These are phyloP conservation scores for Aspergillus affinis DNA, from an alignment of 495 filamentous ascomycete genomes.

Conservation along the genomic window DNA sequence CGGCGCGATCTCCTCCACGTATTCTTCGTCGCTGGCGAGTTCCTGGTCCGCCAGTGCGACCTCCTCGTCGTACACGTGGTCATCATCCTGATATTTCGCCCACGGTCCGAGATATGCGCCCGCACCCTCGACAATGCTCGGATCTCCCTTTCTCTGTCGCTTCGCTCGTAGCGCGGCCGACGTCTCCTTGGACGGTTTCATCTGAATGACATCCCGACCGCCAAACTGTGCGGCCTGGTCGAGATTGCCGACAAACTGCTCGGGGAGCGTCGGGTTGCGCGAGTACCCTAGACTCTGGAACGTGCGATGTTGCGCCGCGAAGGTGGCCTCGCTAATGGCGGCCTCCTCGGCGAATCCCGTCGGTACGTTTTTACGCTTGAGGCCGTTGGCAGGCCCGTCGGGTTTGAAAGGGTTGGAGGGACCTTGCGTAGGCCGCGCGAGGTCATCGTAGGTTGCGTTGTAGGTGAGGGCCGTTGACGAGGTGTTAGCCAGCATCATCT, in stretches of 20 bases:
- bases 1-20: conserved; percentile 53
- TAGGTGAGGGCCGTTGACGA: conserved; percentile 53
- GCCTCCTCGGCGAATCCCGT: conserved; percentile 88
- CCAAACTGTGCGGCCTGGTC: conserved; percentile 49
- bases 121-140: conserved; percentile 78
- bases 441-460: conserved; percentile 70
- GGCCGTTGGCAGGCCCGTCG: conserved; percentile 51
- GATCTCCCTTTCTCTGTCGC: conserved; percentile 79
- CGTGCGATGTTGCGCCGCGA: conserved; percentile 76
- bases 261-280: conserved; percentile 52
- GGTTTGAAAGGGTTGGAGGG: conserved; percentile 79
- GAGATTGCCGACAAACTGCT: conserved; percentile 54
- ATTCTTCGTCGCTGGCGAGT: conserved; percentile 76
- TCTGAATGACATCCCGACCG: conserved; percentile 57
- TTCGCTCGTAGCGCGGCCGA: conserved; percentile 64
- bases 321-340: conserved; percentile 85
- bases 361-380: conserved; percentile 87
- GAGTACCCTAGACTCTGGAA: conserved; percentile 66
- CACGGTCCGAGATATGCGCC: conserved; percentile 90
- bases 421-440: conserved; percentile 66
- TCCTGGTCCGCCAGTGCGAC: conserved; percentile 53
- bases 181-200: conserved; percentile 64
- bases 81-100: conserved; percentile 75
- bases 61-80: conserved; percentile 61
- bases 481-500: conserved; percentile 57